phyloP scores from a whole-genome alignment of 1,284 basidiomycete genomes.

The Rhodotorula sp. region DNA sequence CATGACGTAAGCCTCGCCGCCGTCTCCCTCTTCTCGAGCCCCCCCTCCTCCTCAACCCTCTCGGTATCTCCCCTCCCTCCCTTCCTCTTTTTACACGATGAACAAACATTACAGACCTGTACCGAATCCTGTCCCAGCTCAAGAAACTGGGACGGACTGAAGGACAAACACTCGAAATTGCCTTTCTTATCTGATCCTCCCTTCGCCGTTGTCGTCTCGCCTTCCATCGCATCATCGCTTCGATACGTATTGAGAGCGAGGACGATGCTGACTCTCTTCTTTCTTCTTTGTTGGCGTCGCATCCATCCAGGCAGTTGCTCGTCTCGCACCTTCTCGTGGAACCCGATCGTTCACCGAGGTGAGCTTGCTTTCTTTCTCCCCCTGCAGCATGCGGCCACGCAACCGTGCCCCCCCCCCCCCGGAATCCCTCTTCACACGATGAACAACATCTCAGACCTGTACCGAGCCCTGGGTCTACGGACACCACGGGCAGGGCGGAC shows the following conservation, averaged over 20 bases:
- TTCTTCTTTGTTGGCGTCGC: background rate
- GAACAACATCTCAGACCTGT: slow-evolving; percentile 55
- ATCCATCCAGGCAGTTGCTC: background rate
- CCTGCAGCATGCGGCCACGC: slow-evolving; percentile 1
- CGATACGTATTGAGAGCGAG: background rate
- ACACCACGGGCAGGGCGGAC: slow-evolving; percentile 43
- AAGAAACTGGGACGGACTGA: slow-evolving; percentile 6
- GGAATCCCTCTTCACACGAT: slow-evolving; percentile 45
- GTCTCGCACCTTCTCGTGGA: background rate
- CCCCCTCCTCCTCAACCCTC: background rate
- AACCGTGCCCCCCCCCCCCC: background rate
- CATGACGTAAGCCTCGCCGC: no score
- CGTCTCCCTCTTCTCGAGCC: background rate
- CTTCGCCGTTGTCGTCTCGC: background rate
- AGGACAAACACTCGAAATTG: slow-evolving; percentile 27
- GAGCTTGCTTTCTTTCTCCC: slow-evolving; percentile 51
- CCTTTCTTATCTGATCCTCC: slow-evolving; percentile 24
- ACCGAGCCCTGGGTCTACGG: slow-evolving; percentile 51
- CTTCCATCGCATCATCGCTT: background rate
- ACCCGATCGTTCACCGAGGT: background rate
- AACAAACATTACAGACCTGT: slow-evolving; percentile 32
- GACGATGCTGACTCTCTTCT: background rate
- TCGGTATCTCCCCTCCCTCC: no score
- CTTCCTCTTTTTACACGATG: slow-evolving; percentile 1
- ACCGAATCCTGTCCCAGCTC: slow-evolving; percentile 14